A percentile compares a stretch with the other conserved stretches of the same genome.
phyloP scores from a whole-genome alignment of 768 basidiomycete genomes.

The Nevesoporus exiguus region DNA sequence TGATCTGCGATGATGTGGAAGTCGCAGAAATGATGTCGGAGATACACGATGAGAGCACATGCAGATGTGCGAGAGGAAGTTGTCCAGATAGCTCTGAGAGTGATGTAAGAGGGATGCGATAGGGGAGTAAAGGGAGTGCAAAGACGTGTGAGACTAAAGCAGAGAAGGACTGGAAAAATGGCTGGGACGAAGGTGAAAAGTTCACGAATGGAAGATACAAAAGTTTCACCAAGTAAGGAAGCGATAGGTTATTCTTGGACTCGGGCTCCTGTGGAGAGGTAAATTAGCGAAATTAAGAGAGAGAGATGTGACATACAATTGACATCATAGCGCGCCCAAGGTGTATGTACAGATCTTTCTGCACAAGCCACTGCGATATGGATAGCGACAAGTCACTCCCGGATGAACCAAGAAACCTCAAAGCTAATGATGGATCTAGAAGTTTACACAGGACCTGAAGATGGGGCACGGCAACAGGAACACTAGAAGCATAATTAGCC shows the following conservation, averaged over 20 bases:
- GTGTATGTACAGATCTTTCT: slow-evolving; percentile 42
- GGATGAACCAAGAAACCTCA: slow-evolving; percentile 22
- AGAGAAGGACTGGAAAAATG: slow-evolving; percentile 33
- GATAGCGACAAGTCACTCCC: slow-evolving; percentile 31
- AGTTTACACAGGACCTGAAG: slow-evolving; percentile 51
- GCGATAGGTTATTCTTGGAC: slow-evolving; percentile 42
- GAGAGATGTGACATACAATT: slow-evolving; percentile 45
- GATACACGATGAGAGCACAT: slow-evolving; percentile 30
- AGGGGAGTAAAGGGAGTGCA: slow-evolving; percentile 73
- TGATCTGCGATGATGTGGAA: slow-evolving; percentile 38
- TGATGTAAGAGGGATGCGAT: slow-evolving; percentile 59
- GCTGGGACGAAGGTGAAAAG: slow-evolving; percentile 32
- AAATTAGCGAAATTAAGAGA: neutral
- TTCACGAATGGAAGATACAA: slow-evolving; percentile 21
- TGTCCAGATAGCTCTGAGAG: slow-evolving; percentile 63
- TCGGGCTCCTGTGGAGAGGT: slow-evolving; percentile 46
- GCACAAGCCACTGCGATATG: slow-evolving; percentile 46
- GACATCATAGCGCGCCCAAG: slow-evolving; percentile 17
- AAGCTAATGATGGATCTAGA: slow-evolving; percentile 27
- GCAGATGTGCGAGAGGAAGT: slow-evolving; percentile 52
- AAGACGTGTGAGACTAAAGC: slow-evolving; percentile 55
- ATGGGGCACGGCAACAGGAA: slow-evolving; percentile 43
- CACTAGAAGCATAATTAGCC: slow-evolving; percentile 35
- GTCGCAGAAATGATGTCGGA: slow-evolving; percentile 30
- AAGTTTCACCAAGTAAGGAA: slow-evolving; percentile 30